Evolutionary conservation across 345 rosid genomes (phyloP).

Genomic region (Viola odorata): DNA sequence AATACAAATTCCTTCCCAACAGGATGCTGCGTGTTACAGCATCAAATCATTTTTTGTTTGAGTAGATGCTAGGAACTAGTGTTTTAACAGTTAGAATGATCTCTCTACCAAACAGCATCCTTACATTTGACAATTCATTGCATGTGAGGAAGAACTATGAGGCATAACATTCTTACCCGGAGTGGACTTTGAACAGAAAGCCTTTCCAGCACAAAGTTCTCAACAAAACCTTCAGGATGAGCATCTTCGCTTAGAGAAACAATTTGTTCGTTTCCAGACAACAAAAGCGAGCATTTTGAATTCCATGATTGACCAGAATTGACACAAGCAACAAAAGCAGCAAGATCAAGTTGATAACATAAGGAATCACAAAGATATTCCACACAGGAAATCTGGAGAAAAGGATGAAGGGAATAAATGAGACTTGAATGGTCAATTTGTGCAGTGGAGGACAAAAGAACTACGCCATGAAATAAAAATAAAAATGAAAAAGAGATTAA

Average conservation of each 20-base stretch:
- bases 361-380: constrained; percentile 78
- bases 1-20: background rate
- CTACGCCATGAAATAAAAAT: background rate
- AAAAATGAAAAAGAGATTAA: background rate
- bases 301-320: constrained; percentile 84
- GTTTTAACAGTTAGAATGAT: background rate
- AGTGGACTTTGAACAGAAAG: constrained; percentile 93
- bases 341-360: constrained; percentile 85
- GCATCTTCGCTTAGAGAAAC: constrained; percentile 41
- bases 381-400: constrained; percentile 75
- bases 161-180: constrained; percentile 45
- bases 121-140: background rate
- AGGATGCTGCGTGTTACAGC: background rate
- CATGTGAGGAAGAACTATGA: background rate
- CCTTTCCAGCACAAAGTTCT: constrained; percentile 89
- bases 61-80: background rate
- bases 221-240: constrained; percentile 71
- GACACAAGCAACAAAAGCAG: constrained; percentile 78
- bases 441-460: background rate
- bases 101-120: background rate
- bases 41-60: background rate
- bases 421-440: background rate
- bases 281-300: constrained; percentile 53
- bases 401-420: background rate
- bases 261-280: constrained; percentile 48